Conservation (phyloP, 2,329 filamentous ascomycete genomes). For the Diatrype stigma region DNA sequence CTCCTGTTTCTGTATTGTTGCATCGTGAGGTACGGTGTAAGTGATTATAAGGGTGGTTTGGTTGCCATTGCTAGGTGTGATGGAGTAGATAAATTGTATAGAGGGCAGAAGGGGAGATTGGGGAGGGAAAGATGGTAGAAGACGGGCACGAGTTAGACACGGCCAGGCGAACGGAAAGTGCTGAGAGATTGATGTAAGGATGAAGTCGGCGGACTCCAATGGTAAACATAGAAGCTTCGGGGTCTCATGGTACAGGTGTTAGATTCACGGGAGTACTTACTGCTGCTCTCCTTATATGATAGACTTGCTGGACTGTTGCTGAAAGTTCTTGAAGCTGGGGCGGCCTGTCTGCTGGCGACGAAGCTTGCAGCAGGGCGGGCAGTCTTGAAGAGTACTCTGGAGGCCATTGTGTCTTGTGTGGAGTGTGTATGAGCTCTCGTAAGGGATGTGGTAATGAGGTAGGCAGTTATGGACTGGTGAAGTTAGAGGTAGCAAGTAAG, state of each 20-base stretch:
- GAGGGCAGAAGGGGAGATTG: neutral
- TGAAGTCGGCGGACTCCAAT: neutral
- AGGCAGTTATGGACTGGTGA: neutral
- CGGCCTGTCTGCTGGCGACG: constrained; percentile 19
- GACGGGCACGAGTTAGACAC: neutral
- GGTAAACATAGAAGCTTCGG: neutral
- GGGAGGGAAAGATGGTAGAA: neutral
- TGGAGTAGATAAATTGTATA: too few relatives aligned
- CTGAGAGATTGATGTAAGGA: neutral
- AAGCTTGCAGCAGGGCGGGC: constrained; percentile 19
- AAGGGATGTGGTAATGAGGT: neutral
- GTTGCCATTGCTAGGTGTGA: too few relatives aligned
- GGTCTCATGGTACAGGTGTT: neutral
- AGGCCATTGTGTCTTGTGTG: constrained; percentile 25
- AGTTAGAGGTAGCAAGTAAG: too few relatives aligned
- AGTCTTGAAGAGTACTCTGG: constrained; percentile 22
- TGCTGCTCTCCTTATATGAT: constrained; percentile 24
- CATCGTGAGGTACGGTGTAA: neutral
- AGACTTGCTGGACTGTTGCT: constrained; percentile 17
- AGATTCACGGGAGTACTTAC: constrained; percentile 10
- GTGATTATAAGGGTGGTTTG: too few relatives aligned
- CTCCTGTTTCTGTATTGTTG: neutral
- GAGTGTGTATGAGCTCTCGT: neutral
- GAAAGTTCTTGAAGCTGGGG: constrained; percentile 18
- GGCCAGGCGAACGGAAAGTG: neutral